Evolutionary conservation across 129 eudicot species (phyloP).

Genomic region (Helianthus annuus): DNA sequence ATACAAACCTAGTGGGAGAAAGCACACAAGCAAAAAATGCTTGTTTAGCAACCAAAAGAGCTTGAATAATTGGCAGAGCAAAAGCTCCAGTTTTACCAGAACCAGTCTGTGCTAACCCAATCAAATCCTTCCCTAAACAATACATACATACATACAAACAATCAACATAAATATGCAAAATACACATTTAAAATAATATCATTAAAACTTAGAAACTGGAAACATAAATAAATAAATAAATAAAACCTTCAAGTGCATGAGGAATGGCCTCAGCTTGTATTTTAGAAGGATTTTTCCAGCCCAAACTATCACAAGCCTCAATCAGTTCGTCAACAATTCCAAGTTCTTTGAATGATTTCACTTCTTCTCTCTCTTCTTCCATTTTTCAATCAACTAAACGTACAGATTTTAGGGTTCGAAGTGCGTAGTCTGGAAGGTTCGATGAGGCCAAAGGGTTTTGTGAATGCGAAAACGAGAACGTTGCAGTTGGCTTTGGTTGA

Average conservation of each 20-base stretch:
- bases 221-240: not conserved
- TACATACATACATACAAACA: conserved; percentile 5
- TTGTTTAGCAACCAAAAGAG: conserved; percentile 51
- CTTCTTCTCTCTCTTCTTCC: conserved; percentile 49
- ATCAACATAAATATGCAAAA: not conserved
- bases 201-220: too few relatives aligned
- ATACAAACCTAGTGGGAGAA: conserved; percentile 75
- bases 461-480: too few relatives aligned
- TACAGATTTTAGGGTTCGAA: too few relatives aligned
- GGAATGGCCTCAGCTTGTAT: conserved; percentile 82
- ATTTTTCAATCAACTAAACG: conserved; percentile 10
- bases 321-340: conserved; percentile 54
- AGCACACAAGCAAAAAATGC: conserved; percentile 85
- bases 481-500: too few relatives aligned
- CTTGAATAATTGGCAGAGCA: conserved; percentile 82
- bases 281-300: conserved; percentile 76
- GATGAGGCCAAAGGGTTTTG: too few relatives aligned
- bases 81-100: conserved; percentile 98
- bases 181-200: not conserved
- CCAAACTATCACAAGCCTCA: conserved; percentile 76
- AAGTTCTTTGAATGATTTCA: conserved; percentile 55
- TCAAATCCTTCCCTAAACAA: conserved; percentile 72
- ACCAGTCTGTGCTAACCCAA: conserved; percentile 98
- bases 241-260: conserved; percentile 65
- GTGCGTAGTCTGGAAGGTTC: too few relatives aligned